phyloP scores from a whole-genome alignment of 2,329 filamentous ascomycete species.

The Lasiodiplodia sp. region DNA sequence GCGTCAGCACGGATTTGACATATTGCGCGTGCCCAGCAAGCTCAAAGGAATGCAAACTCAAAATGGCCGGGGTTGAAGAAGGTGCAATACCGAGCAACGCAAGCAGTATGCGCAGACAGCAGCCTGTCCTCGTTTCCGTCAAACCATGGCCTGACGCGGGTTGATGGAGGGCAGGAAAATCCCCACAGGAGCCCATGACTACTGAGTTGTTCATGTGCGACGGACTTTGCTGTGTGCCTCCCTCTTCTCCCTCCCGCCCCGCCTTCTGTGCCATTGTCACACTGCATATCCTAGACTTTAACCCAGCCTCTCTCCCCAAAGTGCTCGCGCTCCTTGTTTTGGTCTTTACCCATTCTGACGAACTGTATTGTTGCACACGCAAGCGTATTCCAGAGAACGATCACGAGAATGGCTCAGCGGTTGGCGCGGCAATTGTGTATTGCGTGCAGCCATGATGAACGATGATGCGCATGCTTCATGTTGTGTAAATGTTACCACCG shows the following conservation, averaged over 20 bases:
- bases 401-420: slow-evolving; percentile 3
- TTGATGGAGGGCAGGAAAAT: background rate
- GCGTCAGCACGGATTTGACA: background rate
- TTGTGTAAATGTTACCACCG: background rate
- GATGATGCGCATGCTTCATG: slow-evolving; percentile 23
- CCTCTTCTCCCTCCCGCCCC: background rate
- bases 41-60: background rate
- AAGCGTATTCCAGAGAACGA: background rate
- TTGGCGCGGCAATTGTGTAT: background rate
- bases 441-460: background rate
- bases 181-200: background rate
- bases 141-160: background rate
- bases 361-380: background rate
- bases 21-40: background rate
- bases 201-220: slow-evolving; percentile 9
- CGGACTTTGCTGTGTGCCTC: background rate
- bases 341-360: background rate
- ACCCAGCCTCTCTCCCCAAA: background rate
- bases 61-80: background rate
- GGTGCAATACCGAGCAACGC: background rate
- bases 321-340: background rate
- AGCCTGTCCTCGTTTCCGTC: background rate
- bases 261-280: slow-evolving; percentile 4
- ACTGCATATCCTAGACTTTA: background rate
- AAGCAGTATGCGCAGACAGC: background rate